Evolutionary conservation across 108 stramenopile species (phyloP).

Genomic region (Bacterosira constricta): DNA sequence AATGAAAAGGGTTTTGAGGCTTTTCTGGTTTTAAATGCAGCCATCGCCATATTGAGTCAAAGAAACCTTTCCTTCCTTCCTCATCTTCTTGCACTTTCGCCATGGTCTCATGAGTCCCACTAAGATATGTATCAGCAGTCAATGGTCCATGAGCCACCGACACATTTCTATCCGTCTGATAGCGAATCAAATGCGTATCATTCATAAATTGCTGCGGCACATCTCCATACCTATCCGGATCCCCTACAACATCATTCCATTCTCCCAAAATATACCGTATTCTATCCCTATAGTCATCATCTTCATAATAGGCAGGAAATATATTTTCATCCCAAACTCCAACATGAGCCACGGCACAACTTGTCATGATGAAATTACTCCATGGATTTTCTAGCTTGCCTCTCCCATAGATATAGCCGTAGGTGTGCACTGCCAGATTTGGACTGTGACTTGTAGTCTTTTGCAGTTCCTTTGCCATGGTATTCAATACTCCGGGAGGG

Average conservation of each 20-base stretch:
- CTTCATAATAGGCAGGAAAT: conserved; percentile 51
- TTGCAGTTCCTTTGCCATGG: conserved; percentile 32
- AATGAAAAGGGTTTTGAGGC: conserved; percentile 20
- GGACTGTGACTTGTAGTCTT: neutral
- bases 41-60: too few species aligned
- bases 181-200: conserved; percentile 41
- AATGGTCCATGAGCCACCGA: conserved; percentile 49
- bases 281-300: conserved; percentile 46
- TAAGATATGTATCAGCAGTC: conserved; percentile 30
- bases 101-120: conserved; percentile 44
- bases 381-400: conserved; percentile 48
- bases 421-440: conserved; percentile 41
- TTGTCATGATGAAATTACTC: conserved; percentile 51
- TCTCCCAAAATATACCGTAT: conserved; percentile 42
- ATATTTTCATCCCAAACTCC: conserved; percentile 50
- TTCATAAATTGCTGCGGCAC: conserved; percentile 31
- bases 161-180: conserved; percentile 43
- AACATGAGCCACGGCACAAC: conserved; percentile 37
- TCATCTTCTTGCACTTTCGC: conserved; percentile 29
- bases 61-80: neutral
- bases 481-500: conserved; percentile 22
- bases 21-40: too few species aligned
- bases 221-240: conserved; percentile 52
- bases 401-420: conserved; percentile 46
- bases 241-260: conserved; percentile 24